Base-by-base conservation (phyloP, 495 filamentous ascomycete genomes). In the Tetracladium setigerum region DNA sequence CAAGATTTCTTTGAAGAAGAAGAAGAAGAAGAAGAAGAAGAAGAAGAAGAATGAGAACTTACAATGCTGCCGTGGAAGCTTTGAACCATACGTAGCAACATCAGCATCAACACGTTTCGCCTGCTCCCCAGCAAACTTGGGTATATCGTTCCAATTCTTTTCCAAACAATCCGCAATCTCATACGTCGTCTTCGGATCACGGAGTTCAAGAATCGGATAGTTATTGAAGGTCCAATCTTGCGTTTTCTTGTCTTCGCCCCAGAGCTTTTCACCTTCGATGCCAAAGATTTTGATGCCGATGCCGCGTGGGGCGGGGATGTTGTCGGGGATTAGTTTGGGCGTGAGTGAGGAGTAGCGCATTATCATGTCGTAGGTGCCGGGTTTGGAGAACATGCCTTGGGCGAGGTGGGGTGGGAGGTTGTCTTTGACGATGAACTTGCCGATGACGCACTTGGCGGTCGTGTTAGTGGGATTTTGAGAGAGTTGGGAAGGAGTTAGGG, bases 261-360 rank as follows among this genome's bases (percentile, higher is more conserved):
- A 47, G 41, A 69, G 67, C 50, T 67, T 67, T 41, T 73, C 67
- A 17, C 70, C 68, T n/a, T 63, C 40, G 13, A 71, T 58, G 39
- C 61, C 58, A 46, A 72, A 71, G 32, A 73, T 58, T 54, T 74
- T 73, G 59, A 73, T 73, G 18, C 62, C 69, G 47, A 73, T 68
- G 30, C 69, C 72, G 30, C 70, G 68, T 3, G 69, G 70, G 36
- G 68, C 63, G 1, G 65, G 49, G 36, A 71, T 62, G 44, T 62
- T 63, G 38, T 73, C 69, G 9, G 44, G 34, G 11, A 47, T 15
- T 13, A 47, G 44, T 24, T 47, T 47, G 9, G 44, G 44, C 5
- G 44, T 47, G 22, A 47, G 44, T 1, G 44, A 47, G 7, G 55
- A 47, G 40, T 54, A 54, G 5, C 55, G 51, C 32, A 44, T 45